Evolutionary conservation across 345 rosid genomes (phyloP).

Genomic region (Euphorbia peplus): DNA sequence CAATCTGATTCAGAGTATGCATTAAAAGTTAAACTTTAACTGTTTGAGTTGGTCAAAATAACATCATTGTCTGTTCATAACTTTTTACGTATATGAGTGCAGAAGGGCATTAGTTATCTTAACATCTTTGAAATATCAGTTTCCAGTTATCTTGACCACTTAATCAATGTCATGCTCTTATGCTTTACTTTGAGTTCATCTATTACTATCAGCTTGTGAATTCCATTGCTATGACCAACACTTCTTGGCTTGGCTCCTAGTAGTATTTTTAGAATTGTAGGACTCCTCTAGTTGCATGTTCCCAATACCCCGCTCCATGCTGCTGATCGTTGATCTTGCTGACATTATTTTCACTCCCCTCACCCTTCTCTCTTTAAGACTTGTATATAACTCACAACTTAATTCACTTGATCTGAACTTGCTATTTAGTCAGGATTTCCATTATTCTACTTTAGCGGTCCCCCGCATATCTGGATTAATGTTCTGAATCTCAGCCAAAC

Average conservation of each 20-base stretch:
- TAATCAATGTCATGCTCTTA: neutral
- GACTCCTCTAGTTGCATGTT: neutral
- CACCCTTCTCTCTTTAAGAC: too few species aligned
- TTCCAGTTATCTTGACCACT: too few species aligned
- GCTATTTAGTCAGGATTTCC: too few species aligned
- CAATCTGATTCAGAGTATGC: slow-evolving; percentile 90
- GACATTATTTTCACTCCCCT: too few species aligned
- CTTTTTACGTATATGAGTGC: neutral
- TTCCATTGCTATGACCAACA: too few species aligned
- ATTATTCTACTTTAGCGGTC: too few species aligned
- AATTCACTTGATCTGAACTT: too few species aligned
- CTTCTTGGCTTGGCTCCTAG: neutral
- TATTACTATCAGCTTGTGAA: neutral
- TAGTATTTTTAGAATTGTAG: neutral
- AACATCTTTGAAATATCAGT: neutral
- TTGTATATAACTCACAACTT: too few species aligned
- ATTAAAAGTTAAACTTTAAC: neutral
- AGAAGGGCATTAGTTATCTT: neutral
- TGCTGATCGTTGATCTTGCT: too few species aligned
- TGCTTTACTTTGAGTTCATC: neutral
- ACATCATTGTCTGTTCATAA: neutral
- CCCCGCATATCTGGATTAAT: too few species aligned
- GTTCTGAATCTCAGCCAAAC: too few species aligned
- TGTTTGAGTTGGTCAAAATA: slow-evolving; percentile 5
- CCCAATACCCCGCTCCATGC: too few species aligned